These are phyloP conservation scores for Somion occarium DNA, from an alignment of 1,284 basidiomycete species.

Conservation along the genomic window DNA sequence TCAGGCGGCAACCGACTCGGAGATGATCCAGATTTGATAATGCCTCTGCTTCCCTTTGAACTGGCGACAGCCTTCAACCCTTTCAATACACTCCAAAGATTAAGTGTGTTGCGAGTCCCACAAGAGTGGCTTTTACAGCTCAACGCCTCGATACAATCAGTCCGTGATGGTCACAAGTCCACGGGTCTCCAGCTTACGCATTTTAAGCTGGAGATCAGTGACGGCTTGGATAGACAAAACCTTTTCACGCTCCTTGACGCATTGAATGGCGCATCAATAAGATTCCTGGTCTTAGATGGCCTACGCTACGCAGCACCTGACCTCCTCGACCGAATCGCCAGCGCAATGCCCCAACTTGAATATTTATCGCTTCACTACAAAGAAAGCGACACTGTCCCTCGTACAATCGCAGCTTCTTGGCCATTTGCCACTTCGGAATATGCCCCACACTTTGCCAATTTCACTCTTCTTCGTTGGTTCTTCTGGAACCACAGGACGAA, in stretches of 20 bases:
- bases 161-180: too few relatives aligned
- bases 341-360: slow-evolving; percentile 5
- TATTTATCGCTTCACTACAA: slow-evolving; percentile 4
- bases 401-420: background rate
- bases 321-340: slow-evolving; percentile 6
- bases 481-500: slow-evolving; percentile 1
- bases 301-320: slow-evolving; percentile 3
- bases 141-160: too few relatives aligned
- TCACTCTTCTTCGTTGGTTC: slow-evolving; percentile 4
- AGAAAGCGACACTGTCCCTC: background rate
- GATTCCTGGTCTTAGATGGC: slow-evolving; percentile 6
- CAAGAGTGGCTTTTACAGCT: too few relatives aligned
- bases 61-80: background rate
- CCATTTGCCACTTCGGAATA: slow-evolving; percentile 10
- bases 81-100: slow-evolving; percentile 4
- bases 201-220: slow-evolving; percentile 3
- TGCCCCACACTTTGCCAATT: slow-evolving; percentile 1
- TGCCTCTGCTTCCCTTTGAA: background rate
- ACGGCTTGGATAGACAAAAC: background rate
- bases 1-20: background rate
- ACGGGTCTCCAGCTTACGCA: too few relatives aligned
- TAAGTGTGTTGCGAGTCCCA: too few relatives aligned
- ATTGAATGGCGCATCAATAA: background rate
- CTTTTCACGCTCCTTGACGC: background rate
- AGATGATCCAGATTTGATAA: background rate